These are phyloP conservation scores for Globisporangium splendens DNA, from an alignment of 352 stramenopile genomes.

Conservation along the genomic window DNA sequence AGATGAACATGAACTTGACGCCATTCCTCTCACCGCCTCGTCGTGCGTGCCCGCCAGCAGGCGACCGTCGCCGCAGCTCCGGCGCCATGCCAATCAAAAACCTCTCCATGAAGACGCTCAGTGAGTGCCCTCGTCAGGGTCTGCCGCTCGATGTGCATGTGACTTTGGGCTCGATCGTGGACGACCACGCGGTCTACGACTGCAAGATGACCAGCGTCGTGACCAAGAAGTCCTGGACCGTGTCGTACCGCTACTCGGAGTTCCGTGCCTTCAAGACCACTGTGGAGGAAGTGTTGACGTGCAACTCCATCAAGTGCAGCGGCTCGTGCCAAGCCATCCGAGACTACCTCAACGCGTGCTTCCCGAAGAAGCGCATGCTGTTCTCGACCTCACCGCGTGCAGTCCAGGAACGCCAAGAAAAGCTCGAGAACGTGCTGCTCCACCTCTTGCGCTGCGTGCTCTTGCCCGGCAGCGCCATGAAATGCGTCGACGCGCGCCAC, in stretches of 20 bases:
- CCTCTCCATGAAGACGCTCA: conserved; percentile 47
- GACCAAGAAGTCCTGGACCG: conserved; percentile 41
- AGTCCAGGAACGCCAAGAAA: conserved; percentile 41
- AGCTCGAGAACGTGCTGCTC: conserved; percentile 62
- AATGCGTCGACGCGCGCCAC: conserved; percentile 48
- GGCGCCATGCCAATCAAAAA: conserved; percentile 28
- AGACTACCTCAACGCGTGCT: conserved; percentile 54
- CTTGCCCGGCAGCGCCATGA: conserved; percentile 65
- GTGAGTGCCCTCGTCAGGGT: conserved; percentile 29
- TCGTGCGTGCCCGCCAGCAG: conserved; percentile 5
- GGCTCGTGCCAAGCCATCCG: conserved; percentile 69
- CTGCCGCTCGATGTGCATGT: conserved; percentile 49
- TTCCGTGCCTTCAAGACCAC: conserved; percentile 49
- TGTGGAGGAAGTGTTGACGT: conserved; percentile 52
- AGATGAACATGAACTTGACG: conserved; percentile 10
- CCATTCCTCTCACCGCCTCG: conserved; percentile 12
- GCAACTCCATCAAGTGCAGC: conserved; percentile 44
- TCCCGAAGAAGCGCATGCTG: conserved; percentile 50
- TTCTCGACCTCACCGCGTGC: conserved; percentile 27
- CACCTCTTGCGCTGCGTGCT: conserved; percentile 65
- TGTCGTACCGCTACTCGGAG: conserved; percentile 66
- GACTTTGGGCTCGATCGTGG: conserved; percentile 26
- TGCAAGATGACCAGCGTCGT: conserved; percentile 42
- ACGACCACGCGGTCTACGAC: conserved; percentile 47
- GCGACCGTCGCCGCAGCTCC: conserved; percentile 28